Percentiles rank a stretch among this genome's conserved stretches.
Evolutionary conservation across 2,329 filamentous ascomycete genomes (phyloP).

Genomic region (Cyphellophora attinorum): DNA sequence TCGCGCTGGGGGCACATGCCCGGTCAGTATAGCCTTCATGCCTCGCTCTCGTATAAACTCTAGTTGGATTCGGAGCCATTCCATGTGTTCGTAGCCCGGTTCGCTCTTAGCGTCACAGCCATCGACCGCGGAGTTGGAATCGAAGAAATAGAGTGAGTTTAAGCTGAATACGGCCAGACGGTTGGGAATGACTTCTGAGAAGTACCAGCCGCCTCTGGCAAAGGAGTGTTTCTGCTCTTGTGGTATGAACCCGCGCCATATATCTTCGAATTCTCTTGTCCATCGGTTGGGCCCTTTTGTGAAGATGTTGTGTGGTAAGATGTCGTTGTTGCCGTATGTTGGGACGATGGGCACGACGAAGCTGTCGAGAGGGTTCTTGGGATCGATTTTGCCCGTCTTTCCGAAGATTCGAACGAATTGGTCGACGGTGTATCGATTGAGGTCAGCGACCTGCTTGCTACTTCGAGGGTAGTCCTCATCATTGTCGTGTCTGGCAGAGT

Average conservation of each 20-base stretch:
- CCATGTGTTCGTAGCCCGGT: slow-evolving; percentile 88
- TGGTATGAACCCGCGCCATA: slow-evolving; percentile 84
- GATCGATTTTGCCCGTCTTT: slow-evolving; percentile 38
- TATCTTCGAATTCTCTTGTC: slow-evolving; percentile 63
- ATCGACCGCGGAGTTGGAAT: slow-evolving; percentile 85
- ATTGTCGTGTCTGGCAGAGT: slow-evolving; percentile 81
- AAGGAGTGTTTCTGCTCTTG: slow-evolving; percentile 88
- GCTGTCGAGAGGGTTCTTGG: slow-evolving; percentile 42
- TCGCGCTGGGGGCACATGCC: slow-evolving; percentile 85
- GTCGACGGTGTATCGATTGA: slow-evolving; percentile 66
- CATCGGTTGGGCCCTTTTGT: slow-evolving; percentile 75
- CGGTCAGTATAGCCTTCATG: slow-evolving; percentile 90
- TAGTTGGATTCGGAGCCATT: slow-evolving; percentile 88
- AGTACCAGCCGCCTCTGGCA: slow-evolving; percentile 88
- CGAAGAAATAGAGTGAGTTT: slow-evolving; percentile 95
- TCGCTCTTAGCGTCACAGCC: slow-evolving; percentile 71
- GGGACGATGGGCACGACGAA: slow-evolving; percentile 74
- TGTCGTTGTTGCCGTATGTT: slow-evolving; percentile 93
- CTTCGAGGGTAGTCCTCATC: slow-evolving; percentile 72
- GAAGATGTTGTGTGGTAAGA: slow-evolving; percentile 93
- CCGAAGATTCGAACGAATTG: slow-evolving; percentile 70
- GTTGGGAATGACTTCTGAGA: slow-evolving; percentile 78
- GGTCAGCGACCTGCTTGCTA: slow-evolving; percentile 61
- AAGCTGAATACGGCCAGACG: slow-evolving; percentile 83
- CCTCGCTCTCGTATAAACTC: slow-evolving; percentile 70